A percentile compares a stretch with the other conserved stretches of the same genome.
These are phyloP conservation scores for Sanghuangporus sanghuang DNA, from an alignment of 1,284 basidiomycete genomes.

Conservation along the genomic window DNA sequence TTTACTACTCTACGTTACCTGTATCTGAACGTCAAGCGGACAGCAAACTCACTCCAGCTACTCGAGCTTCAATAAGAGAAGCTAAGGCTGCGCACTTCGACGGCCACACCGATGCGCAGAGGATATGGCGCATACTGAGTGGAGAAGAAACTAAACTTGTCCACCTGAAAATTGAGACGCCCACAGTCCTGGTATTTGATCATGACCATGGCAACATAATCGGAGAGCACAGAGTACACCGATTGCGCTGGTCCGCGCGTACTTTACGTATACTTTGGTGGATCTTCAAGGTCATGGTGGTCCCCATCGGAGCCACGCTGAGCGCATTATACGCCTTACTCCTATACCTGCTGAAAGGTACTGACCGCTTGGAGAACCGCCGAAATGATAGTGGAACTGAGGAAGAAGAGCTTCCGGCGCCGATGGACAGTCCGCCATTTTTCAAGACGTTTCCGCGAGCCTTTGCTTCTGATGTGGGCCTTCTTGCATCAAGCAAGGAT, in stretches of 20 bases:
- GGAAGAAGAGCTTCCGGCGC: slow-evolving; percentile 27
- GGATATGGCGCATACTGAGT: slow-evolving; percentile 81
- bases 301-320: slow-evolving; percentile 82
- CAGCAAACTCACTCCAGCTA: slow-evolving; percentile 18
- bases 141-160: slow-evolving; percentile 64
- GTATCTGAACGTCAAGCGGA: slow-evolving; percentile 34
- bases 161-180: slow-evolving; percentile 78
- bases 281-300: slow-evolving; percentile 76
- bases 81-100: slow-evolving; percentile 28
- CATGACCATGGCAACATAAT: slow-evolving; percentile 30
- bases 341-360: slow-evolving; percentile 88
- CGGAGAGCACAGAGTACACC: slow-evolving; percentile 30
- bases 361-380: slow-evolving; percentile 86
- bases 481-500: slow-evolving; percentile 67
- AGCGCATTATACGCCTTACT: slow-evolving; percentile 72
- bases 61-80: slow-evolving; percentile 32
- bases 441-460: slow-evolving; percentile 73
- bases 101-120: slow-evolving; percentile 44
- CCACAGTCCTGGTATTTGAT: slow-evolving; percentile 69
- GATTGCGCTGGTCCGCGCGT: slow-evolving; percentile 36
- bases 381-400: slow-evolving; percentile 49
- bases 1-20: slow-evolving; percentile 67
- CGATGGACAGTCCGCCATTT: slow-evolving; percentile 42
- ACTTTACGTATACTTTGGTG: slow-evolving; percentile 58
- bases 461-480: slow-evolving; percentile 77